Percentiles rank a stretch among this genome's conserved stretches.
phyloP scores from a whole-genome alignment of 495 filamentous ascomycete species.

The Penicillium riverlandense region DNA sequence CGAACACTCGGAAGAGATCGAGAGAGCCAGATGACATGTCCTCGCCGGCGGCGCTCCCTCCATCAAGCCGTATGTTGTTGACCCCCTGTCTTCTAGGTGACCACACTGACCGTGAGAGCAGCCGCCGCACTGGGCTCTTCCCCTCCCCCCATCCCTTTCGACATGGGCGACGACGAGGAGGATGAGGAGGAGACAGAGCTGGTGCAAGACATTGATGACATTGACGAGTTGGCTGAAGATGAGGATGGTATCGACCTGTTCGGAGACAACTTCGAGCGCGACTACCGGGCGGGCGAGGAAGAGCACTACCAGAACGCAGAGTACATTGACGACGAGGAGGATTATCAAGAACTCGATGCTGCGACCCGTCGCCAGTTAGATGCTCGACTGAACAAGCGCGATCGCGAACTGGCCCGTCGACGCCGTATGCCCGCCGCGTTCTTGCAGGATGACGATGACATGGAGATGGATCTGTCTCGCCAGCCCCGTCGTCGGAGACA shows the following conservation, averaged over 20 bases:
- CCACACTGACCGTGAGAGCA: constrained; percentile 16
- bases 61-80: constrained; percentile 58
- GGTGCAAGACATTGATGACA: constrained; percentile 79
- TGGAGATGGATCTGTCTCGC: constrained; percentile 70
- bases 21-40: constrained; percentile 72
- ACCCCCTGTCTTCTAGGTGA: background rate
- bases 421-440: constrained; percentile 77
- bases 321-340: constrained; percentile 75
- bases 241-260: constrained; percentile 92
- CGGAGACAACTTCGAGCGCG: constrained; percentile 78
- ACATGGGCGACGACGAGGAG: constrained; percentile 63
- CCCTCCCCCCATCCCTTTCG: constrained; percentile 48
- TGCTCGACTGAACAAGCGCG: constrained; percentile 72
- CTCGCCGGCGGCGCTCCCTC: constrained; percentile 55
- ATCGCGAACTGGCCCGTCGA: constrained; percentile 68
- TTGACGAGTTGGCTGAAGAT: constrained; percentile 94
- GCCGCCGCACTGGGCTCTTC: constrained; percentile 28
- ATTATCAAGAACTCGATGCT: constrained; percentile 66
- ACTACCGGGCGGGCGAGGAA: constrained; percentile 60
- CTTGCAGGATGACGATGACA: constrained; percentile 83
- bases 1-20: constrained; percentile 68
- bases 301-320: constrained; percentile 57
- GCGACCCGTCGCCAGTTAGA: constrained; percentile 72
- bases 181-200: constrained; percentile 69
- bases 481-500: constrained; percentile 74